These are phyloP conservation scores for Ceratocystis cacaofunesta DNA, from an alignment of 2,329 filamentous ascomycete genomes.

Conservation along the genomic window DNA sequence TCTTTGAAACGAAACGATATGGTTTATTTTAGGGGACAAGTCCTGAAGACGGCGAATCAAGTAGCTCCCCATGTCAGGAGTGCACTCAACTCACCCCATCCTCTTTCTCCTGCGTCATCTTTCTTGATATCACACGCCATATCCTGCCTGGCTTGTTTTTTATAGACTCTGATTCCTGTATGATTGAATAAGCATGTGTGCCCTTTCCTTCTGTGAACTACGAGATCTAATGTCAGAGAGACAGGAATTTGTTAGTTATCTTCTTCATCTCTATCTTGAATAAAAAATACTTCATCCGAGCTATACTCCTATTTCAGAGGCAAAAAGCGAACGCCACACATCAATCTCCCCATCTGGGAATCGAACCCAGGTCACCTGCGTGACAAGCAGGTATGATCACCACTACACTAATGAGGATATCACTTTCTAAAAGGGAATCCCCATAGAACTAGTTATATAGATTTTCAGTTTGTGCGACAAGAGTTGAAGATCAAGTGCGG, in stretches of 20 bases:
- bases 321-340: background rate
- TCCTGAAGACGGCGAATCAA: background rate
- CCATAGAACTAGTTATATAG: background rate
- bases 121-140: conserved; percentile 16
- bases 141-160: conserved; percentile 12
- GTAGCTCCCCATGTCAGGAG: background rate
- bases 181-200: conserved; percentile 3
- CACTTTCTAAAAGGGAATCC: background rate
- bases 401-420: conserved; percentile 15
- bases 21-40: background rate
- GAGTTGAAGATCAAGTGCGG: no score
- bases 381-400: conserved; percentile 16
- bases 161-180: conserved; percentile 8
- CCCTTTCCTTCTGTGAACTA: background rate
- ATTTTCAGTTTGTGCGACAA: background rate
- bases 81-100: background rate
- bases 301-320: background rate
- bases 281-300: background rate
- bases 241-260: background rate
- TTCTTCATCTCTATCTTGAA: background rate
- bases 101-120: conserved; percentile 2
- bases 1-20: conserved; percentile 7
- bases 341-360: conserved; percentile 13
- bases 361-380: conserved; percentile 17
- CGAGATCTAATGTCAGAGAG: background rate